Percentiles rank a stretch among this genome's conserved stretches.
Evolutionary conservation across 176 grass and related monocot genomes (phyloP).

Genomic region (Rhynchospora breviuscula): DNA sequence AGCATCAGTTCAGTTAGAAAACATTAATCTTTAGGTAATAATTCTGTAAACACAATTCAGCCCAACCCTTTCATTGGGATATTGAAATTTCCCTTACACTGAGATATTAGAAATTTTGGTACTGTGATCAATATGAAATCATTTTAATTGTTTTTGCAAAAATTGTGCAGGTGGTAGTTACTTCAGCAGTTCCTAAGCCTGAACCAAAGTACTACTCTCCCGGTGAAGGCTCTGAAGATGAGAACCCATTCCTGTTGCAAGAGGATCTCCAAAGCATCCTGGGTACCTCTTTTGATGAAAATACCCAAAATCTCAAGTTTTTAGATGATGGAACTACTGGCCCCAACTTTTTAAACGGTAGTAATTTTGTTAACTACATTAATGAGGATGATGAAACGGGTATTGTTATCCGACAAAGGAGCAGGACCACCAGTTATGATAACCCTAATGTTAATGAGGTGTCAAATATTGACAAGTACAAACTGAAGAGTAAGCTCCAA

Average conservation of each 20-base stretch:
- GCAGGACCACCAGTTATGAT: background rate
- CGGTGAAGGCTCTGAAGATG: conserved; percentile 35
- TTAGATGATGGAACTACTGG: background rate
- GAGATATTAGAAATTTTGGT: background rate
- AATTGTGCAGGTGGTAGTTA: conserved; percentile 34
- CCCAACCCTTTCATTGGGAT: background rate
- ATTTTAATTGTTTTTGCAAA: background rate
- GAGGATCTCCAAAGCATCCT: conserved; percentile 56
- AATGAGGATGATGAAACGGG: conserved; percentile 32
- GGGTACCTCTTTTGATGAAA: conserved; percentile 29
- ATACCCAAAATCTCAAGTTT: conserved; percentile 20
- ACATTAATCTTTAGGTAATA: too few species aligned
- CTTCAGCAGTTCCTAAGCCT: conserved; percentile 21
- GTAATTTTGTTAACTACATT: background rate
- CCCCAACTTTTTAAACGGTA: background rate
- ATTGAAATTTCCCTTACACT: background rate
- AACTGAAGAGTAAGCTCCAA: conserved; percentile 37
- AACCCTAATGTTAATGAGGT: conserved; percentile 5
- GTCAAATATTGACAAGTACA: background rate
- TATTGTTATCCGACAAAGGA: conserved; percentile 29
- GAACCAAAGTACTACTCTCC: conserved; percentile 37
- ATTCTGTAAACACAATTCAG: background rate
- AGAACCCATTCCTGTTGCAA: conserved; percentile 28
- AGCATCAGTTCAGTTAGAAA: too few species aligned
- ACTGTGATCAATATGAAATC: background rate